A percentile compares a stretch with the other conserved stretches of the same genome.
Conservation (phyloP, 2,329 filamentous ascomycete genomes). For the Keithomyces neogunnii region DNA sequence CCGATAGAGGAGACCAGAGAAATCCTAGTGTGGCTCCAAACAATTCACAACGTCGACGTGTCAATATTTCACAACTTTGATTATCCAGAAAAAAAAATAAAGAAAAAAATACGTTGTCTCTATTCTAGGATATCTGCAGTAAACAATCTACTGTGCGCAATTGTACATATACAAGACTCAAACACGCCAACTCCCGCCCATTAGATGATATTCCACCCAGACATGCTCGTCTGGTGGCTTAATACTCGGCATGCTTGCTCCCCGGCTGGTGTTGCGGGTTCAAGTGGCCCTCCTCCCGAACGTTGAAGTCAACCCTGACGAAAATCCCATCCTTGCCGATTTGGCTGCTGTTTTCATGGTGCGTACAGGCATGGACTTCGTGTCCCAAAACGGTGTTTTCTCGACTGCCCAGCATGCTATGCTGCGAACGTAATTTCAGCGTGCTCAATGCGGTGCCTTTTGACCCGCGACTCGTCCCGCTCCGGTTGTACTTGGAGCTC, state of each 20-base stretch:
- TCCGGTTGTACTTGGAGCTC: constrained; percentile 15
- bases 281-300: constrained; percentile 16
- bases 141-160: too few species aligned
- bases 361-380: constrained; percentile 13
- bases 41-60: too few species aligned
- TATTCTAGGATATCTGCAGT: too few species aligned
- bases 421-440: constrained; percentile 20
- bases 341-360: constrained; percentile 15
- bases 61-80: too few species aligned
- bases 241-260: not conserved
- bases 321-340: constrained; percentile 20
- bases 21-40: too few species aligned
- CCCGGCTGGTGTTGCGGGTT: not conserved
- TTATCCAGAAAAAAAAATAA: not conserved
- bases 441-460: constrained; percentile 21
- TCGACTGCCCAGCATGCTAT: constrained; percentile 18
- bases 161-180: too few species aligned
- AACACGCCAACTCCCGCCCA: too few species aligned
- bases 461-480: constrained; percentile 9
- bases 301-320: constrained; percentile 27
- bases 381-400: constrained; percentile 16
- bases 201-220: too few species aligned
- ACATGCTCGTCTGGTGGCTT: not conserved
- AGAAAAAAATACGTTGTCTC: too few species aligned
- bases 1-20: too few species aligned